Base-by-base conservation (phyloP, 2,329 filamentous ascomycete genomes). In the Triangularia setosa region DNA sequence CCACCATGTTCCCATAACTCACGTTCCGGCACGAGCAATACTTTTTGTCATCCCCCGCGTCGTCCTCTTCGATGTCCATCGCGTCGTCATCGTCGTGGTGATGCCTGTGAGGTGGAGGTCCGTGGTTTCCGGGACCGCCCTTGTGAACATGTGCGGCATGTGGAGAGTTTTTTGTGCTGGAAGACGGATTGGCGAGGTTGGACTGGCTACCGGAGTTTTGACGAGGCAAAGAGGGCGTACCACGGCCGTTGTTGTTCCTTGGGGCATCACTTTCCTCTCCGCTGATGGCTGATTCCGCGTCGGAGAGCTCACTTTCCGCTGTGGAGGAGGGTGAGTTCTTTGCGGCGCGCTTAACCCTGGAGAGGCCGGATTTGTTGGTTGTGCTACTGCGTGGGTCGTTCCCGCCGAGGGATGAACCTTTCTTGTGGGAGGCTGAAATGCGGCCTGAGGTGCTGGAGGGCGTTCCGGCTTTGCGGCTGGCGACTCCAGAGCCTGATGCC, bases 1-100 rank as follows among this genome's bases (percentile, higher is more conserved):
- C 91, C 68, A 95, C 91, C 91, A 95, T 95, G 73, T 94, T 90
- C 66, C 91, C 91, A 73, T 91, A 93, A 76, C 90, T 92, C 69
- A 93, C 89, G 71, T 90, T 90, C 75, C 93, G 89, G 76, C 91
- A 95, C 28, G 89, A 83, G 78, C 91, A 95, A 78, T 95, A 95
- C 75, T 92, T 91, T 73, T 90, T 89, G 76, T 93, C 90, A 67
- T 89, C 88, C 62, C 87, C 87, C 52, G 89, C 89, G 63, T 92
- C 90, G 58, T 92, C 89, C 30, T 89, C 87, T 23, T 86, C 82
- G 69, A 75, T 81, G 27, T 83, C 83, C 70, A 86, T 78, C 65
- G 78, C 74, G 71, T 86, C 87, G 69, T 88, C 82, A 61, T 81
- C 79, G 30, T 82, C 78, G 7, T 23, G 64, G 23, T 54, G 30